These are phyloP conservation scores for Pseudocercospora musae DNA, from an alignment of 2,329 filamentous ascomycete genomes.

Conservation along the genomic window DNA sequence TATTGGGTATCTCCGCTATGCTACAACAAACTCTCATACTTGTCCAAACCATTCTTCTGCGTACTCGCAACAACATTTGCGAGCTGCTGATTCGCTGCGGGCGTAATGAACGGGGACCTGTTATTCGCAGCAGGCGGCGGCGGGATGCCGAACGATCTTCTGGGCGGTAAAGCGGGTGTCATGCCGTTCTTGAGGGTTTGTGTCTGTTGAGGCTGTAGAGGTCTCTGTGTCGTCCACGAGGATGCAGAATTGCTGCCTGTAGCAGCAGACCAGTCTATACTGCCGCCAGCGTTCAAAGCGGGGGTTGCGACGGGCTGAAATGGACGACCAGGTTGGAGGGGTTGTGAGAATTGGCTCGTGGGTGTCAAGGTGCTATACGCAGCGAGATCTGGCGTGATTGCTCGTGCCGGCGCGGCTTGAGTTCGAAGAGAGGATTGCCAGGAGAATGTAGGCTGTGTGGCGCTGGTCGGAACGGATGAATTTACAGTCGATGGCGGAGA, in stretches of 20 bases:
- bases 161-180: constrained; percentile 8
- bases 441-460: constrained; percentile 40
- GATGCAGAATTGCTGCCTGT: constrained; percentile 18
- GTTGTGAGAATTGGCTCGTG: constrained; percentile 39
- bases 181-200: constrained; percentile 9
- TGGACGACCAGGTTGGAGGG: constrained; percentile 36
- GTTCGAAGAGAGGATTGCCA: constrained; percentile 38
- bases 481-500: constrained; percentile 18
- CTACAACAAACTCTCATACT: constrained; percentile 64
- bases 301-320: neutral
- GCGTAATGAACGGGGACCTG: constrained; percentile 35
- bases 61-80: constrained; percentile 18
- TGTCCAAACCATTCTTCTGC: constrained; percentile 53
- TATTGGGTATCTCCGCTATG: neutral
- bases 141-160: constrained; percentile 23
- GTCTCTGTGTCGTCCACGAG: constrained; percentile 5
- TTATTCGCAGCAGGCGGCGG: constrained; percentile 37
- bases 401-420: constrained; percentile 20
- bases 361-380: constrained; percentile 37
- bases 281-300: constrained; percentile 25
- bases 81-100: constrained; percentile 36
- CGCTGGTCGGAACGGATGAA: neutral
- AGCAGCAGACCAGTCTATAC: constrained; percentile 53
- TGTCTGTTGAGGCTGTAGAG: constrained; percentile 1
- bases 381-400: constrained; percentile 38